Base-by-base conservation (phyloP, 345 rosid species). In the Theobroma cacao region DNA sequence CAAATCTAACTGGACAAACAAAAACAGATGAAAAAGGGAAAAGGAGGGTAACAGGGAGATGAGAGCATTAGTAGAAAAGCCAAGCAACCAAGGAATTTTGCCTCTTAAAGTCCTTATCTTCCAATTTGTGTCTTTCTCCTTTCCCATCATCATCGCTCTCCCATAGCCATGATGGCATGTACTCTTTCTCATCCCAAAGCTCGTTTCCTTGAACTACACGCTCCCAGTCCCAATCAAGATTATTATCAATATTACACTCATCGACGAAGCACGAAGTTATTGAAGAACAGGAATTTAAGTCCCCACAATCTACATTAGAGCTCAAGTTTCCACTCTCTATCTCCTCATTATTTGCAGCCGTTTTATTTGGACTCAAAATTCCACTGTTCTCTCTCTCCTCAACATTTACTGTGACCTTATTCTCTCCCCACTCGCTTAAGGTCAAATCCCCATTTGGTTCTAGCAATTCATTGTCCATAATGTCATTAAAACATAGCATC, bases 221-320 rank as follows among this genome's bases (percentile, higher is more conserved):
- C 11, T 80, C 88, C 87, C 86, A 83, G 18, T 72, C 79, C 86
- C 88, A 85, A 60, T 80, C 83, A 17, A 75, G 66, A 65, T 33
- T 41, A 26, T 31, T 38, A 14, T n/a, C 26, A 8, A 55, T 20
- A 24, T 58, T 34, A 31, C 40, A 73, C 64, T 58, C n/a, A 28
- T 74, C 77, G 15, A 83, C 75, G 33, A 85, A 75, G 69, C 78
- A 72, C 0, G 86, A 77, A 7, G 77, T 64, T 47, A 67, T 74
- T 17, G 85, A 66, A 36, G 84, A 77, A 53, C 72, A 59, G 14
- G 77, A 60, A 17, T 60, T 20, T 73, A 58, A 76, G 5, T 74
- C 86, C 22, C 45, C 45, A 34, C 62, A 17, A 3, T 75, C 80
- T 6, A 56, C 59, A 31, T 30, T 63, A 2, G 74, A 75, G 47